Evolutionary conservation across 2,329 filamentous ascomycete species (phyloP), one percentile per base, ranked within the genome.

Genomic region (Salinomyces thailandicus): DNA sequence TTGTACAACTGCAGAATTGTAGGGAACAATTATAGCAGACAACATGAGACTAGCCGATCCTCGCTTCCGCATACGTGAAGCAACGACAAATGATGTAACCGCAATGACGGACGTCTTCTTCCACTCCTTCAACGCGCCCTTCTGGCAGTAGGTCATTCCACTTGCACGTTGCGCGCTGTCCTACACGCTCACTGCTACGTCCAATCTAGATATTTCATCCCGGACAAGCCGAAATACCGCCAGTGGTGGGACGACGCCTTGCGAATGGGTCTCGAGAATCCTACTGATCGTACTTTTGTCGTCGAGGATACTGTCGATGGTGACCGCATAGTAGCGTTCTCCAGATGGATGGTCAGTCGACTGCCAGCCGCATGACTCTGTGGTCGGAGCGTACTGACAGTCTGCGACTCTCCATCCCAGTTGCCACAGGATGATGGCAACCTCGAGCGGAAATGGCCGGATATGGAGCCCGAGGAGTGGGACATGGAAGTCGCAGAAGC

Each of bases 61-160:
- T n/a, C 36, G 33, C 5, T 42, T 33, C 34, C 20, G 19, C n/a
- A 39, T 42, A n/a, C 42, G 42, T 7, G 37, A 35, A 20, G 40
- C 42, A 15, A 41, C 9, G 15, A 36, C 40, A 20, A 35, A 28
- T 12, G 43, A 45, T 37, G 35, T 36, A 5, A 16, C 36, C 8
- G 40, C 16, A 8, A 35, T 45, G 33, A 45, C 43, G 7, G 33
- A 41, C 6, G 35, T 33, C 19, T 44, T 41, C 36, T 46, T 38
- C 20, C 16, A 27, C n/a, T 45, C 40, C 31, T 46, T 46, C 42
- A 39, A 42, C 22, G 43, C 43, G 6, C 31, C 31, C 3, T 46
- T 46, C 38, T 44, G 38, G 41, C 27, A 33, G 24, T 35, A 24
- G 20, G 20, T n/a, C n/a, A n/a, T n/a, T n/a, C n/a, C n/a, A n/a